phyloP scores from a whole-genome alignment of 352 stramenopile genomes.

The Globisporangium cystogenes region DNA sequence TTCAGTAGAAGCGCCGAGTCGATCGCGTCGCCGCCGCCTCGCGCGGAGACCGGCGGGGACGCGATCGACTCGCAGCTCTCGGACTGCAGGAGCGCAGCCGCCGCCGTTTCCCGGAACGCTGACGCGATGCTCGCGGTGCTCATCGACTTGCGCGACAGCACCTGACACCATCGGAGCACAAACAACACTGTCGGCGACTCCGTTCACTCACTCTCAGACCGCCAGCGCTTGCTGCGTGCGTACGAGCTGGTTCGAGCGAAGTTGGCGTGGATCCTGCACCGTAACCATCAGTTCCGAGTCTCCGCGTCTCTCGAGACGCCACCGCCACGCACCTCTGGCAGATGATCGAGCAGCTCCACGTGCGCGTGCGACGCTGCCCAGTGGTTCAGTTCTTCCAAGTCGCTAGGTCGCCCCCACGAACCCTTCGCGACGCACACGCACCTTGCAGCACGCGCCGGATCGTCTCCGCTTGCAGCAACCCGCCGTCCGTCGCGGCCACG shows the following conservation, averaged over 20 bases:
- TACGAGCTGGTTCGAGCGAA: slow-evolving; percentile 25
- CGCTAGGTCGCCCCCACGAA: too few relatives aligned
- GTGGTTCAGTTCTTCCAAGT: too few relatives aligned
- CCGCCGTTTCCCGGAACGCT: neutral
- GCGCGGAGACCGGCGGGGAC: neutral
- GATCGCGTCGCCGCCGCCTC: neutral
- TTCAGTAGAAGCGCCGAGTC: slow-evolving; percentile 10
- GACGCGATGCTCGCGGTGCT: slow-evolving; percentile 4
- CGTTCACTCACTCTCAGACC: neutral
- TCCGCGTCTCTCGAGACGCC: neutral
- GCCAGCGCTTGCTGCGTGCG: too few relatives aligned
- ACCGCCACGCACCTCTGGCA: neutral
- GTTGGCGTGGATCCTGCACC: neutral
- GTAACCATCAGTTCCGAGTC: neutral
- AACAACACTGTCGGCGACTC: neutral
- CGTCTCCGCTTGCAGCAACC: neutral
- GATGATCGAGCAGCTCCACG: neutral
- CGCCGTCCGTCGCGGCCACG: neutral
- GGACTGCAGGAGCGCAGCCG: neutral
- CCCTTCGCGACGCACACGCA: neutral
- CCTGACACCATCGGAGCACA: neutral
- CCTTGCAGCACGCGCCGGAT: slow-evolving; percentile 3
- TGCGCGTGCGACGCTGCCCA: neutral
- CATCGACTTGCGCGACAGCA: slow-evolving; percentile 1
- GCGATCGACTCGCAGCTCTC: neutral